Percentiles rank a stretch among this genome's conserved stretches.
Conservation (phyloP, 345 rosid species). For the Crucihimalaya himalaica region DNA sequence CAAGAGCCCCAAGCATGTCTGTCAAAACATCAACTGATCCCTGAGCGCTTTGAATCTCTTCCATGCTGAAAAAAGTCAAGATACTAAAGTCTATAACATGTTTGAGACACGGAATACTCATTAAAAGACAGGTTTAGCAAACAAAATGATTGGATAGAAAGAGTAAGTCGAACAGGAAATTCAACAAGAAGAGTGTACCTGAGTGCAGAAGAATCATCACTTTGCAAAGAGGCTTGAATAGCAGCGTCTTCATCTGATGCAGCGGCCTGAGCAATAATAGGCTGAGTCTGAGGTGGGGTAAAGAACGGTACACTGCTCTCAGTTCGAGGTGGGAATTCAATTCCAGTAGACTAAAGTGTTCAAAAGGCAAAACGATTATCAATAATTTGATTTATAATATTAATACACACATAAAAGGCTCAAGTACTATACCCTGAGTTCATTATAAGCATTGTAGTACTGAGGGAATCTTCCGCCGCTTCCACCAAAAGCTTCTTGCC, state of each 20-base stretch:
- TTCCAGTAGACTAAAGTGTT: constrained; percentile 64
- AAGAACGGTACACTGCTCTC: constrained; percentile 84
- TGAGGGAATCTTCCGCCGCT: constrained; percentile 83
- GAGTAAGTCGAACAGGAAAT: not conserved
- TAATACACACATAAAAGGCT: not conserved
- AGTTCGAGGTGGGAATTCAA: constrained; percentile 87
- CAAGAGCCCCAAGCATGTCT: constrained; percentile 90
- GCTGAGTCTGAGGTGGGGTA: constrained; percentile 96
- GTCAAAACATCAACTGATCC: constrained; percentile 71
- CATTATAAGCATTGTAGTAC: constrained; percentile 80
- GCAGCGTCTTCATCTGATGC: constrained; percentile 83
- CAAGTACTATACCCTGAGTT: constrained; percentile 63
- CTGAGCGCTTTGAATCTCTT: constrained; percentile 76
- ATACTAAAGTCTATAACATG: constrained; percentile 10
- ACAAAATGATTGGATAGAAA: not conserved
- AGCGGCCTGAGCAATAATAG: constrained; percentile 52
- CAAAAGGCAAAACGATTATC: not conserved
- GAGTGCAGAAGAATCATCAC: constrained; percentile 85
- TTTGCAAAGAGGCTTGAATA: constrained; percentile 82
- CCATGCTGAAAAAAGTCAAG: constrained; percentile 52
- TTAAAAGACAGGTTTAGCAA: not conserved
- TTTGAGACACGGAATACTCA: not conserved
- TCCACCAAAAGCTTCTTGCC: constrained; percentile 85
- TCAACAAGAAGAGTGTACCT: constrained; percentile 51
- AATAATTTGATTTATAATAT: constrained; percentile 6